Conservation (phyloP, 441 rosid genomes). For the Melianthus villosus region DNA sequence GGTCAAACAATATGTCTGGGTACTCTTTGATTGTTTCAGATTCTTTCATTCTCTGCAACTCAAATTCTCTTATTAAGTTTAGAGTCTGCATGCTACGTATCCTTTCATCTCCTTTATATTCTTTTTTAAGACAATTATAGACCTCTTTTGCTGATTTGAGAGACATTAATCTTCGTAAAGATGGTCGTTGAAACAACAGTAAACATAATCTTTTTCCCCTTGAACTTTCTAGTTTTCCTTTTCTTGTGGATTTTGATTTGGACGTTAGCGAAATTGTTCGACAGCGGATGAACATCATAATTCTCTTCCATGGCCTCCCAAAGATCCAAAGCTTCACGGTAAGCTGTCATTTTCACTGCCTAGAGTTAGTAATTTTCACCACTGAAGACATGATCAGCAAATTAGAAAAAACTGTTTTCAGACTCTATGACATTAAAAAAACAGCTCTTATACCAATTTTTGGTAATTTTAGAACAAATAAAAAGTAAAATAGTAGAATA, state of each 20-base stretch:
- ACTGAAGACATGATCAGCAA: background rate
- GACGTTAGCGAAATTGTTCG: background rate
- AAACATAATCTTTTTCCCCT: background rate
- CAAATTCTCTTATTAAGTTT: conserved; percentile 3
- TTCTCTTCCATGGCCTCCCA: background rate
- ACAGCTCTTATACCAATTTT: no score
- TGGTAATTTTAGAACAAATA: no score
- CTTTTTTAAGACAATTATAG: background rate
- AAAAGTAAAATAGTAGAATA: no score
- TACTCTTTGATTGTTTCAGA: conserved; percentile 7
- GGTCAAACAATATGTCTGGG: background rate
- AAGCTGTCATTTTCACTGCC: background rate
- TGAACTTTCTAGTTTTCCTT: background rate
- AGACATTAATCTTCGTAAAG: background rate
- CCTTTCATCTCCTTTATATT: conserved; percentile 7
- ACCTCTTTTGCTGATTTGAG: background rate
- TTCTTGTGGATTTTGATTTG: conserved; percentile 3
- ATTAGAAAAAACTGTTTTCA: background rate
- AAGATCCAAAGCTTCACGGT: background rate
- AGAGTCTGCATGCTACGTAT: conserved; percentile 1
- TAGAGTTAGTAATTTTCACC: background rate
- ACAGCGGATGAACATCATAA: background rate
- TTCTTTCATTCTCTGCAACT: conserved; percentile 4
- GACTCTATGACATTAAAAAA: no score
- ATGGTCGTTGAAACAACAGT: background rate